Evolutionary conservation across 805 yeast genomes (phyloP), one percentile per base, ranked within the genome.

Genomic region (Yamadazyma endophytica): DNA sequence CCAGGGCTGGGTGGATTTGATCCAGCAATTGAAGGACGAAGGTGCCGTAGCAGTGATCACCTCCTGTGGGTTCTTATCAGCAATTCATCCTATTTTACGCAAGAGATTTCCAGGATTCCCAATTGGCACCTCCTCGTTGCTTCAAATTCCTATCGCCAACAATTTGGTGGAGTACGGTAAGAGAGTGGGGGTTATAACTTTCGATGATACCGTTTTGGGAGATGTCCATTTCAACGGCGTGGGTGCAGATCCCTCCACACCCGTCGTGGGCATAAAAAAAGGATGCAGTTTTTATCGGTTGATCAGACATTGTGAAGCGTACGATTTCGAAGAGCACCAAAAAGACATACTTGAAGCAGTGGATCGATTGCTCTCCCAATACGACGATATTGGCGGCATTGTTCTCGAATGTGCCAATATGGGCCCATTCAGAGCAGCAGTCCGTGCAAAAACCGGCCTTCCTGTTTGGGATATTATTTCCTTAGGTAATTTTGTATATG

Each of bases 381-480:
- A 38, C 17, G 29, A 14, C 7, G 26, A 33, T 5, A 43, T 56
- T 21, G 50, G 52, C 9, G 61, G 51, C 0, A 42, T 57, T 32
- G 58, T 57, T 7, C 43, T 57, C 32, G 63, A 56, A 33, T 56
- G 64, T 32, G 52, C 61, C 6, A 58, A 57, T 29, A 57, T 58
- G 58, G 60, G 58, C 13, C 62, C 61, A n/a, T 48, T 37, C 28
- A 42, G 59, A 9, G 44, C 42, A 25, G 55, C 53, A 2, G 47
- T 58, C 16, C 55, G 47, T 16, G 21, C 23, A 13, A 49, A 40
- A n/a, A 43, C 49, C 4, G 31, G 31, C 4, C 28, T 52, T 11
- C 61, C 62, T 2, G 56, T 57, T 4, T 57, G 45, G 41, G 61
- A 56, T 39, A 56, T 43, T 5, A 39, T 52, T 12, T 52, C 61